phyloP scores from a whole-genome alignment of 345 rosid species.

The Linum trigynum region DNA sequence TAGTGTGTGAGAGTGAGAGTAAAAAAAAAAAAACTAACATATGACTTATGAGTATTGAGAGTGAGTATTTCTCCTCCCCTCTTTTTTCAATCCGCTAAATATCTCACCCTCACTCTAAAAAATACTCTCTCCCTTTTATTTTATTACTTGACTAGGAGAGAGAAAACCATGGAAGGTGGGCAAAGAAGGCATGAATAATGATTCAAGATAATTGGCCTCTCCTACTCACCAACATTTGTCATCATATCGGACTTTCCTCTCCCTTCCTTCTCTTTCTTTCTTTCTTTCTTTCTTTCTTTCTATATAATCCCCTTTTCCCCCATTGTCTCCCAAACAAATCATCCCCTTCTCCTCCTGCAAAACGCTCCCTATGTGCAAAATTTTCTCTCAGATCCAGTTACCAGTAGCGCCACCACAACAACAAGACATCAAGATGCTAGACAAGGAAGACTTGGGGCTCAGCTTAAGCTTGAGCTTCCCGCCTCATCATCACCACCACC shows the following conservation, averaged over 20 bases:
- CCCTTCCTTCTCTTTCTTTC: not conserved
- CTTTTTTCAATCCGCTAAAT: too few relatives aligned
- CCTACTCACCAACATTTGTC: not conserved
- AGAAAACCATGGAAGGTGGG: too few relatives aligned
- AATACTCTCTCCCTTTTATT: not conserved
- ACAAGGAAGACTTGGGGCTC: slow-evolving; percentile 76
- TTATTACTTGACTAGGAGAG: not conserved
- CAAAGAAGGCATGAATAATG: too few relatives aligned
- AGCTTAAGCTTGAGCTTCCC: slow-evolving; percentile 62
- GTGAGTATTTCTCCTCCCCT: too few relatives aligned
- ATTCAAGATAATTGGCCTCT: not conserved
- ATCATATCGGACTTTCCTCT: not conserved
- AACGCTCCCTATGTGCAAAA: not conserved
- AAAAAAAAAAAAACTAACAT: too few relatives aligned
- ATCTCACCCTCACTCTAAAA: too few relatives aligned
- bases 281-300: not conserved
- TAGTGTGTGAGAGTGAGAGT: too few relatives aligned
- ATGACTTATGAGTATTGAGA: too few relatives aligned
- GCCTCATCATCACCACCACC: slow-evolving; percentile 14
- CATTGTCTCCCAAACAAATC: slow-evolving; percentile 3
- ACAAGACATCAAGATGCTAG: slow-evolving; percentile 35
- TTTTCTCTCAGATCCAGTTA: too few relatives aligned
- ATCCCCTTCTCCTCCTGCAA: not conserved
- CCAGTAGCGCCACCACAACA: too few relatives aligned
- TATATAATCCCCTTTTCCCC: slow-evolving; percentile 8